Evolutionary conservation across 2,329 filamentous ascomycete species (phyloP), one percentile per base, ranked within the genome.

Genomic region (Trichoderma semiorbis): DNA sequence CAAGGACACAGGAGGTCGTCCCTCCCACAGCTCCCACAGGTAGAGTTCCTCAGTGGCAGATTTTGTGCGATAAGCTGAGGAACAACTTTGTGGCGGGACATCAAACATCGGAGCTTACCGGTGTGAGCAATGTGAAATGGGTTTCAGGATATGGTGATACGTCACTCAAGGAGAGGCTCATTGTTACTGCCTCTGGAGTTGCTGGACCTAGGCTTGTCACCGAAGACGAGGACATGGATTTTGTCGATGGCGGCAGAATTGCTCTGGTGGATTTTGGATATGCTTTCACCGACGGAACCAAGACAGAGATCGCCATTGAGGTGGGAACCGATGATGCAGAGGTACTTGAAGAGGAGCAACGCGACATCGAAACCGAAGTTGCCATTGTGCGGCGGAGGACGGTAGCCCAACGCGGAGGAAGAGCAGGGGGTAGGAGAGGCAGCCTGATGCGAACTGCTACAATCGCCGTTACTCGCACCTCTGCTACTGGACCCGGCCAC

Each of bases 341-440:
- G 78, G 82, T 89, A 0, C 82, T 96, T 21, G 89, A 91, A 75
- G 93, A 95, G 78, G 91, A 93, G 76, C 87, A 88, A 74, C 89
- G 91, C 26, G 92, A 93, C 75, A 84, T 95, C 71, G 93, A 91
- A 71, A 89, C 90, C 1, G 93, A 95, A 79, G 92, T 96, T 24
- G 93, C 93, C 74, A 89, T 95, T 75, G 92, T 93, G 65, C 88
- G 93, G 75, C 87, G 92, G 74, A 86, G 93, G 74, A 95, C 93
- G 3, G 90, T 92, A 18, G 87, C 91, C 43, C 89, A 91, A 76
- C 87, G 86, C 66, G 84, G 87, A 74, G 86, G 71, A 3, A 34
- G 53, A 28, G 36, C 32, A 43, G 50, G 66, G 5, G 28, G 12
- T 18, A 43, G 67, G 16, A 53, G 67, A 21, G 28, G 50, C n/a